Evolutionary conservation across 805 yeast species (phyloP).

Genomic region (Candida vaughaniae): DNA sequence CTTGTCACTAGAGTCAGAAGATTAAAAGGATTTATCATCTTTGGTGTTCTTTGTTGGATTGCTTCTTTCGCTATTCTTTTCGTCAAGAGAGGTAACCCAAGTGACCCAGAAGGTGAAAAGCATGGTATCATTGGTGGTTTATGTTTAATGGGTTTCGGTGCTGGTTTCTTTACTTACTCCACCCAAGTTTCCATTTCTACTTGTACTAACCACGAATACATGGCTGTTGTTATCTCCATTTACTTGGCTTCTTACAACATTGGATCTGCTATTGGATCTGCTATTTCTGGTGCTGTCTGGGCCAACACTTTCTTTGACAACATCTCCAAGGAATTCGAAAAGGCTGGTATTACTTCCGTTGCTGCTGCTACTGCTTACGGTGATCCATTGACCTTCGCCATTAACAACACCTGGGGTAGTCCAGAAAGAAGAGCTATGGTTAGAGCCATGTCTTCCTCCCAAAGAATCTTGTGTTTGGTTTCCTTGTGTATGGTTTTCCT

Average conservation of each 20-base stretch:
- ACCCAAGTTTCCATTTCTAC: conserved; percentile 62
- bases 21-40: conserved; percentile 57
- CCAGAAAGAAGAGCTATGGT: conserved; percentile 59
- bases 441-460: conserved; percentile 57
- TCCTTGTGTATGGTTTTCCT: conserved; percentile 57
- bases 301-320: conserved; percentile 53
- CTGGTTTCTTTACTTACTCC: conserved; percentile 68
- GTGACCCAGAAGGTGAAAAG: conserved; percentile 16
- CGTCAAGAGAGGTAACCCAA: conserved; percentile 52
- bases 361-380: conserved; percentile 28
- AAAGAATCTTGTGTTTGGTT: conserved; percentile 54
- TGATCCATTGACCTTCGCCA: conserved; percentile 52
- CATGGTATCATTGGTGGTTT: conserved; percentile 65
- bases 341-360: conserved; percentile 24
- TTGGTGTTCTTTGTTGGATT: conserved; percentile 59
- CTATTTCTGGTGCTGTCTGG: conserved; percentile 74
- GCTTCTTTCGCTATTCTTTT: conserved; percentile 60
- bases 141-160: conserved; percentile 68
- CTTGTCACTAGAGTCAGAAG: conserved; percentile 49
- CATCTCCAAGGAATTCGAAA: conserved; percentile 30
- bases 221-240: conserved; percentile 61
- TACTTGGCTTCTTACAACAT: conserved; percentile 58
- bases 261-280: conserved; percentile 62
- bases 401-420: conserved; percentile 57
- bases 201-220: conserved; percentile 57